Evolutionary conservation across 148 eudicot species (phyloP), one percentile per base, ranked within the genome.

Genomic region (Chenopodium suecicum): DNA sequence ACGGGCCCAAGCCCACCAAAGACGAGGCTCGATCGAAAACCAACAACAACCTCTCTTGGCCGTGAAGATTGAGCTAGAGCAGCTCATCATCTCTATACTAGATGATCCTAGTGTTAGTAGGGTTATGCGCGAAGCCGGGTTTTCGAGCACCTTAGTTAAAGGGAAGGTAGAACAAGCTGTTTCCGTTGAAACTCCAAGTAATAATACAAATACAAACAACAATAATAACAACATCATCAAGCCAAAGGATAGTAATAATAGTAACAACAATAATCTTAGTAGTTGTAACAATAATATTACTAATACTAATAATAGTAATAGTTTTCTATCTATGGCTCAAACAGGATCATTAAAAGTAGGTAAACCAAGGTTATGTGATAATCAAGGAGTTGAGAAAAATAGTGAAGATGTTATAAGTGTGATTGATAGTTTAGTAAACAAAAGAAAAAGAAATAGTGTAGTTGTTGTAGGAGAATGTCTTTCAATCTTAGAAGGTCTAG

Each of bases 81-180:
- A 93, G 85, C 97, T 95, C 44, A 87, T 95, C 0, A 88, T 95
- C 14, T 95, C 97, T 0, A 93, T 95, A 16, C 80, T 95, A 2
- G 98, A 95, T 83, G 98, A 95, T 52, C 98, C 98, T n/a, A 95
- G 98, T 80, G 97, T 95, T 0, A 95, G 98, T 79, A 83, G 98
- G 76, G 97, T 95, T 60, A 92, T 95, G 98, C 86, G 89, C 17
- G 98, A 95, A 82, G 98, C 98, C 10, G 92, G 97, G 16, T 92
- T 95, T 73, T 95, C 94, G 4, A 95, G 98, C 27, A 86, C 97
- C 31, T 85, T 89, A 65, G 98, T 95, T 48, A 95, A 93, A 83
- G 87, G 34, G 52, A 93, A 93, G 79, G 92, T 93, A 0, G 98
- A 95, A 58, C 90, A 91, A 79, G 89, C 89, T 22, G 85, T 92